Percentiles rank a stretch among this genome's conserved stretches.
phyloP scores from a whole-genome alignment of 148 eudicot genomes.

The Hydrangea macrophylla region DNA sequence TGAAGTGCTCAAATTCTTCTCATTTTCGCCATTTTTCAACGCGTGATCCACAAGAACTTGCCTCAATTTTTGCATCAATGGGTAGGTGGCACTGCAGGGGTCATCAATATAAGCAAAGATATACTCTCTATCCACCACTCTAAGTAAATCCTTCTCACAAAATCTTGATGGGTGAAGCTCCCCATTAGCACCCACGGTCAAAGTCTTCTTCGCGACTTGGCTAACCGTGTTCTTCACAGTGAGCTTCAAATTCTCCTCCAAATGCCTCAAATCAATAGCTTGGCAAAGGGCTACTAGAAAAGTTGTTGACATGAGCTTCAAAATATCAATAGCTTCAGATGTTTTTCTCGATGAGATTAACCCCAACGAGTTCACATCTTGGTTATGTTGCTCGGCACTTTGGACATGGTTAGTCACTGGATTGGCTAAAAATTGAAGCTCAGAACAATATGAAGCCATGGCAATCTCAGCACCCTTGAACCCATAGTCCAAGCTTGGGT shows the following conservation, averaged over 20 bases:
- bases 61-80: constrained; percentile 63
- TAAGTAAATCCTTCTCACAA: constrained; percentile 68
- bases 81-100: constrained; percentile 64
- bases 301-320: constrained; percentile 82
- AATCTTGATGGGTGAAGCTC: constrained; percentile 80
- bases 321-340: constrained; percentile 69
- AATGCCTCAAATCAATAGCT: constrained; percentile 67
- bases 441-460: constrained; percentile 91
- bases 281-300: constrained; percentile 72
- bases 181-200: constrained; percentile 64
- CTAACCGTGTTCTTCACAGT: constrained; percentile 63
- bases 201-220: constrained; percentile 53
- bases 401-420: constrained; percentile 92
- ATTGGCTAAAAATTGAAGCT: constrained; percentile 72
- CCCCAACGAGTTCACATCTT: constrained; percentile 86
- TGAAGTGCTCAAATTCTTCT: constrained; percentile 52
- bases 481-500: constrained; percentile 88
- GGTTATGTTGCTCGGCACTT: constrained; percentile 92
- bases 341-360: constrained; percentile 80
- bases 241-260: constrained; percentile 65
- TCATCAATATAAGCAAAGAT: constrained; percentile 74
- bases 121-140: constrained; percentile 70
- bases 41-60: constrained; percentile 68
- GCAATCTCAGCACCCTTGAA: constrained; percentile 90
- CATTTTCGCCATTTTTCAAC: constrained; percentile 52